Conservation (phyloP, 75 land plant genomes). For the Cryptomeria japonica region DNA sequence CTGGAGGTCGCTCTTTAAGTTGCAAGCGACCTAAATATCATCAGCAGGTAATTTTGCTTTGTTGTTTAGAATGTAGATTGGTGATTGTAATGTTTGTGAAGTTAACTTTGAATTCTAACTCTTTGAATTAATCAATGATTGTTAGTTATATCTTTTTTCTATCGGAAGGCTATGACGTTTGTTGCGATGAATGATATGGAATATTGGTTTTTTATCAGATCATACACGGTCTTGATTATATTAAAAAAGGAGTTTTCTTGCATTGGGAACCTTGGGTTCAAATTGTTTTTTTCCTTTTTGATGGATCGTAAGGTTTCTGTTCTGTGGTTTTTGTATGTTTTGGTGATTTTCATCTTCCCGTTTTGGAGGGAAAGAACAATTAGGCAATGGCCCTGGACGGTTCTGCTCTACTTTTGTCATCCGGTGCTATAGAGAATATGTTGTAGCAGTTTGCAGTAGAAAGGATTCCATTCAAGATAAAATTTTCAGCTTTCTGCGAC, state of each 20-base stretch:
- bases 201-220: not conserved
- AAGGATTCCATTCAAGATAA: not conserved
- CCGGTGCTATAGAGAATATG: not conserved
- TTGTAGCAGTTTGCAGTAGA: no score
- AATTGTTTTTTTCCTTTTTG: no score
- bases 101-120: not conserved
- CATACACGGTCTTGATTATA: not conserved
- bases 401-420: not conserved
- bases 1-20: not conserved
- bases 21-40: not conserved
- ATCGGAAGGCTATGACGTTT: not conserved
- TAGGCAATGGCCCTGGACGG: not conserved
- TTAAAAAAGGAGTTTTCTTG: not conserved
- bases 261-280: not conserved
- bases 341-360: not conserved
- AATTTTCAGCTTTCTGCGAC: not conserved
- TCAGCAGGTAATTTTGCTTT: not conserved
- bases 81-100: not conserved
- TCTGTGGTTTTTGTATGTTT: not conserved
- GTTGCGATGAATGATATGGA: not conserved
- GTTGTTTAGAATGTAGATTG: not conserved
- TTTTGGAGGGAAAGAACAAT: not conserved
- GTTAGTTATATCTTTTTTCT: not conserved
- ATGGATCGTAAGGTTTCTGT: not conserved
- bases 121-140: not conserved